These are phyloP conservation scores for Neurospora sp. DNA, from an alignment of 495 filamentous ascomycete genomes.

Conservation along the genomic window DNA sequence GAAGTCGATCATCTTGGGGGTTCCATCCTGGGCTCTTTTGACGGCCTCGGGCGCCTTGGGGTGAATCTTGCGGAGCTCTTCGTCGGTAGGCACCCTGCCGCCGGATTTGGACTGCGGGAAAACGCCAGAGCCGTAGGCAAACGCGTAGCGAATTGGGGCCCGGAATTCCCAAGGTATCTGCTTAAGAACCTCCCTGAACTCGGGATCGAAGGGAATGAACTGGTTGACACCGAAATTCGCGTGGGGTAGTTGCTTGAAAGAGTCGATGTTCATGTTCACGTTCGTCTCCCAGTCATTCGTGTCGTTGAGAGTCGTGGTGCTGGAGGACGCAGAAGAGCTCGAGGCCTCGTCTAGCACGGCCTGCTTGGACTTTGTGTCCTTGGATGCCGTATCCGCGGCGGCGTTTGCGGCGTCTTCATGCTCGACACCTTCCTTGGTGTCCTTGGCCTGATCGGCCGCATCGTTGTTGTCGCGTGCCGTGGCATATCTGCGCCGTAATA, in stretches of 20 bases:
- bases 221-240: constrained; percentile 90
- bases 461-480: constrained; percentile 7
- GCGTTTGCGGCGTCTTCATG: constrained; percentile 15
- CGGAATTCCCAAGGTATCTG: constrained; percentile 87
- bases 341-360: constrained; percentile 17
- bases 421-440: constrained; percentile 11
- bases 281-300: constrained; percentile 66
- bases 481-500: constrained; percentile 9
- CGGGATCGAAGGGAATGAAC: constrained; percentile 84
- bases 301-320: constrained; percentile 20
- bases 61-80: constrained; percentile 51
- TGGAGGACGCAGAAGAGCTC: constrained; percentile 15
- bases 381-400: constrained; percentile 10
- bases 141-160: constrained; percentile 88
- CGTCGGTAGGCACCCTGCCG: constrained; percentile 38
- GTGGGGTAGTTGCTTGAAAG: constrained; percentile 80
- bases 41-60: constrained; percentile 69
- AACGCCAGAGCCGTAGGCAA: constrained; percentile 94
- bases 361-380: constrained; percentile 16
- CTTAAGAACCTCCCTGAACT: constrained; percentile 83
- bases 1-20: constrained; percentile 95
- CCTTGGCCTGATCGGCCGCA: constrained; percentile 4
- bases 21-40: constrained; percentile 68
- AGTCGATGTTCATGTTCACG: constrained; percentile 60
- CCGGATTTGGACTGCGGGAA: constrained; percentile 62